phyloP scores from a whole-genome alignment of 352 stramenopile species.

The Discostella stelligera region DNA sequence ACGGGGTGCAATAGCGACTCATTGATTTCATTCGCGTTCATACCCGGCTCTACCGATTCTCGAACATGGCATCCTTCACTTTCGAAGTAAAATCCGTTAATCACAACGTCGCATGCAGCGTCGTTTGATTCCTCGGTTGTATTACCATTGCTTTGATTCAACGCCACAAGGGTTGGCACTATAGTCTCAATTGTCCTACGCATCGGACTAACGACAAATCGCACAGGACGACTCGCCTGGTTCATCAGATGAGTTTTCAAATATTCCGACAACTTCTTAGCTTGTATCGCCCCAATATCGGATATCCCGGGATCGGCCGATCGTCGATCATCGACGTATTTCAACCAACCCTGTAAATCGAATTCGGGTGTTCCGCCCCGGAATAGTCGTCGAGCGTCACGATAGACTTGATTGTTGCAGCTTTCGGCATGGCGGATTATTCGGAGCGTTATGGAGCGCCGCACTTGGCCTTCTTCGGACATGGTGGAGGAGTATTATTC shows the following conservation, averaged over 20 bases:
- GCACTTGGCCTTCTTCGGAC: constrained; percentile 32
- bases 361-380: constrained; percentile 60
- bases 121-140: neutral
- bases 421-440: constrained; percentile 73
- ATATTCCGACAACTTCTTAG: constrained; percentile 48
- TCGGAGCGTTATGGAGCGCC: constrained; percentile 52
- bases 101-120: constrained; percentile 43
- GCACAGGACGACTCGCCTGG: constrained; percentile 55
- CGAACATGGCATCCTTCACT: constrained; percentile 68
- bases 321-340: constrained; percentile 63
- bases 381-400: constrained; percentile 56
- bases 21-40: constrained; percentile 60
- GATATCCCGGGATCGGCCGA: constrained; percentile 57
- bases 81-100: constrained; percentile 72
- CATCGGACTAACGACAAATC: constrained; percentile 71
- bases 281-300: constrained; percentile 53
- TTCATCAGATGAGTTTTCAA: constrained; percentile 58
- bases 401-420: constrained; percentile 74
- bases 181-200: constrained; percentile 65
- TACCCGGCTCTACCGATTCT: constrained; percentile 56
- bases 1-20: constrained; percentile 25
- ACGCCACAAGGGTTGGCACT: constrained; percentile 47
- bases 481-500: constrained; percentile 1
- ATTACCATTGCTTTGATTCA: constrained; percentile 17
- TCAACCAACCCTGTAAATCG: constrained; percentile 56